Percentiles rank a stretch among this genome's conserved stretches.
Evolutionary conservation across 2,329 filamentous ascomycete species (phyloP).

Genomic region (Venturia nashicola): DNA sequence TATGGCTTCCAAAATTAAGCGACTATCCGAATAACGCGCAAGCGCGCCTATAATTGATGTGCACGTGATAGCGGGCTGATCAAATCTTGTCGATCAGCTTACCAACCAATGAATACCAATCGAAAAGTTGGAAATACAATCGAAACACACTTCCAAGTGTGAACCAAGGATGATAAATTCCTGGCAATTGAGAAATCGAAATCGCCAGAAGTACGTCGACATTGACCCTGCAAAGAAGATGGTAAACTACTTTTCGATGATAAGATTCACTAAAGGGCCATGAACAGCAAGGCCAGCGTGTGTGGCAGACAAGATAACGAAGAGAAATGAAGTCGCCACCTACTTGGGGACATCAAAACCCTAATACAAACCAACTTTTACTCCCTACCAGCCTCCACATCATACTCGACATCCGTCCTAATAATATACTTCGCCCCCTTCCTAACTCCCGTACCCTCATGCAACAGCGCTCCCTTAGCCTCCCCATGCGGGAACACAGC

Average conservation of each 20-base stretch:
- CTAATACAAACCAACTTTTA: background rate
- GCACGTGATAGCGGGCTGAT: background rate
- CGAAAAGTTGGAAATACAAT: too few relatives aligned
- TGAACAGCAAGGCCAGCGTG: background rate
- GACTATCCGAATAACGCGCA: background rate
- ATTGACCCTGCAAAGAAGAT: too few relatives aligned
- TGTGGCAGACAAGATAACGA: background rate
- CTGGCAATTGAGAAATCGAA: background rate
- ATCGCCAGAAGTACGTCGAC: background rate
- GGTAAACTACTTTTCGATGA: too few relatives aligned
- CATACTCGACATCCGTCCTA: slow-evolving; percentile 58
- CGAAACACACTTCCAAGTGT: too few relatives aligned
- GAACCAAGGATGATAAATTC: background rate
- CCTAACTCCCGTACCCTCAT: slow-evolving; percentile 60
- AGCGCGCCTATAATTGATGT: too few relatives aligned
- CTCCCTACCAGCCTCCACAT: slow-evolving; percentile 30
- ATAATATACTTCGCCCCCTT: slow-evolving; percentile 58
- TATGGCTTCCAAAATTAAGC: background rate
- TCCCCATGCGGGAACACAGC: slow-evolving; percentile 62
- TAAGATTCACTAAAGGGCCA: background rate
- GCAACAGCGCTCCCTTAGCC: slow-evolving; percentile 49
- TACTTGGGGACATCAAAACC: too few relatives aligned
- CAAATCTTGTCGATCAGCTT: too few relatives aligned
- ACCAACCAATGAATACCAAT: too few relatives aligned
- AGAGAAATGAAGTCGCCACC: background rate